Percentiles rank a stretch among this genome's conserved stretches.
Conservation (phyloP, 306 rosid species). For the Glycine tomentella region DNA sequence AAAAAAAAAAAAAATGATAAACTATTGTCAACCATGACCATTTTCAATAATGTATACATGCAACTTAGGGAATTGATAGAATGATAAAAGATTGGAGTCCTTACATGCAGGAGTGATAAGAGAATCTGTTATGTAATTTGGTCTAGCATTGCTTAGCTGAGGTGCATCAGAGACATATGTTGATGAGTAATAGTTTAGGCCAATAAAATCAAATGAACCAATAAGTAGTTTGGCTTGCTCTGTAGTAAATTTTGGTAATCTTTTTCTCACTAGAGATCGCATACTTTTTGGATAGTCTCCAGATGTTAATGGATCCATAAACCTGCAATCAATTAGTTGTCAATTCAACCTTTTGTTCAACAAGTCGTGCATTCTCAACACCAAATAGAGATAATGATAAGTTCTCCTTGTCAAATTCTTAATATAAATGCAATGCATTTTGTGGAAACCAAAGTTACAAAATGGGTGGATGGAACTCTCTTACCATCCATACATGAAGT, state of each 20-base stretch:
- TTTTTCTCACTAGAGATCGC: slow-evolving; percentile 48
- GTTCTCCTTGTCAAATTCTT: too few species aligned
- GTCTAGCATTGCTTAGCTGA: background rate
- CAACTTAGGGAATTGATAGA: background rate
- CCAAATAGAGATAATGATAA: background rate
- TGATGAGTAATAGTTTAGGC: slow-evolving; percentile 63
- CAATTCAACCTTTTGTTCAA: background rate
- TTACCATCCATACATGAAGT: slow-evolving; percentile 66
- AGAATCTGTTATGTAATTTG: slow-evolving; percentile 46
- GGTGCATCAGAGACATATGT: slow-evolving; percentile 50
- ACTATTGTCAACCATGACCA: background rate
- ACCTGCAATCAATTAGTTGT: slow-evolving; percentile 43
- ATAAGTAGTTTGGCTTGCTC: slow-evolving; percentile 44
- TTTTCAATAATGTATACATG: background rate
- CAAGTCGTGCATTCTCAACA: too few species aligned
- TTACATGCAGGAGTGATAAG: slow-evolving; percentile 44
- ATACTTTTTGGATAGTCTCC: slow-evolving; percentile 70
- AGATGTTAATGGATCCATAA: slow-evolving; percentile 54
- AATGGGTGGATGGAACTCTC: background rate
- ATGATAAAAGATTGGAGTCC: background rate
- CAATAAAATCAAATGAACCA: slow-evolving; percentile 68
- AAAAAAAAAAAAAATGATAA: background rate
- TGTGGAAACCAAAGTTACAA: background rate
- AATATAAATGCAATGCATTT: too few species aligned
- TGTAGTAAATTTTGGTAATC: slow-evolving; percentile 57